These are phyloP conservation scores for Ophiostoma tasmaniense DNA, from an alignment of 2,329 filamentous ascomycete species.

Conservation along the genomic window DNA sequence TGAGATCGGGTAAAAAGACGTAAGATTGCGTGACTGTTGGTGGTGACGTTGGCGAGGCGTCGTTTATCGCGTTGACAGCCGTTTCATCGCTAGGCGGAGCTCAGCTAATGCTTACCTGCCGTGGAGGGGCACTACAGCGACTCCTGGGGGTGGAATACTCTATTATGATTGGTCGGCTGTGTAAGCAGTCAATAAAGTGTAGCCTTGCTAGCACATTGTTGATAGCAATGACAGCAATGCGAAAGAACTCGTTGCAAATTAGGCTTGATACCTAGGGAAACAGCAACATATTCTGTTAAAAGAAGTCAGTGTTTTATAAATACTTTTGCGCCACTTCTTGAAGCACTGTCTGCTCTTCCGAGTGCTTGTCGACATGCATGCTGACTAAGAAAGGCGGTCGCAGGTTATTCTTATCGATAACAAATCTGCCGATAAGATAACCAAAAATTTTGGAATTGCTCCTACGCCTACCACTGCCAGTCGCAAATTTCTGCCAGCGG, in stretches of 20 bases:
- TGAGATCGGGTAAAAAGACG: neutral
- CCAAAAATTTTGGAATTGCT: slow-evolving; percentile 13
- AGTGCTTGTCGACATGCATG: neutral
- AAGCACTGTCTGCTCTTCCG: too few relatives aligned
- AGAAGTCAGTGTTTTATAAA: too few relatives aligned
- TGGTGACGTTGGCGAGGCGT: neutral
- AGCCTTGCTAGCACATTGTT: neutral
- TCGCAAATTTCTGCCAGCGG: slow-evolving; percentile 17
- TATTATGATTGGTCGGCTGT: neutral
- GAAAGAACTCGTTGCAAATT: too few relatives aligned
- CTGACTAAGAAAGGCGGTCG: slow-evolving; percentile 3
- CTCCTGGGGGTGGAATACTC: neutral
- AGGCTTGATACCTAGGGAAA: too few relatives aligned
- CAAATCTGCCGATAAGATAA: slow-evolving; percentile 16
- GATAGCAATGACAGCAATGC: too few relatives aligned
- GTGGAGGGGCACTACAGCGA: neutral
- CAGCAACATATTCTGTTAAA: too few relatives aligned
- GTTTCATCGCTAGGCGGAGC: neutral
- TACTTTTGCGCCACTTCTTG: too few relatives aligned
- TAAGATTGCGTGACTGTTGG: neutral
- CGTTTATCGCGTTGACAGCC: neutral
- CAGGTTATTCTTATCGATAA: slow-evolving; percentile 14
- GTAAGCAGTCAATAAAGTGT: slow-evolving; percentile 9
- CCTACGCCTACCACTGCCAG: neutral
- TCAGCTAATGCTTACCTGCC: neutral